Evolutionary conservation across 345 rosid genomes (phyloP), one percentile per base, ranked within the genome.

Genomic region (Rubroshorea leprosula): DNA sequence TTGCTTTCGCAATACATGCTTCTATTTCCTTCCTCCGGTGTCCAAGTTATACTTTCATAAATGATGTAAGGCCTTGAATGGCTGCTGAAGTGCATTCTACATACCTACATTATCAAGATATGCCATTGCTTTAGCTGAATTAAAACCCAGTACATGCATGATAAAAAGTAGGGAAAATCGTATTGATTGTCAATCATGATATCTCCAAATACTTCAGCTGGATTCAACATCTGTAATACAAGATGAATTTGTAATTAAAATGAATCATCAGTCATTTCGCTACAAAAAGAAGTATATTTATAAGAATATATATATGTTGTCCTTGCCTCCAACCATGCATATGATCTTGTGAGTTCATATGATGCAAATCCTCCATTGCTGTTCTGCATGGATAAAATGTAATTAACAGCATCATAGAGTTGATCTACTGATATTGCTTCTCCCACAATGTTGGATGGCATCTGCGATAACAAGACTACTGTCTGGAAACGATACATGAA

Each of bases 71-170:
- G 6, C 78, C 82, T 67, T 85, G 86, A 62, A 85, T 83, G 50
- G 74, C 93, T 5, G 93, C 76, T 7, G 90, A 85, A 0, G 93
- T 89, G 80, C 96, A 89, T 49, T 89, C 96, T 56, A 83, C 90
- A 13, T 81, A 85, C 67, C 93, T 85, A 25, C 0, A 20, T 23
- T 23, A 27, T 47, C 39, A 41, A 19, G 16, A 6, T 51, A 35
- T 35, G 23, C 8, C 31, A 8, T 27, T 3, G 4, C 31, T 3
- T 27, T 3, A 4, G 31, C 4, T 3, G 8, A 27, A 27, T 27
- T 27, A 27, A 27, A 3, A 27, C 4, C 4, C 8, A 27, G 31
- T 27, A 27, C 4, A 3, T 27, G 8, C 4, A 27, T 27, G 4
- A 8, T 3, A 27, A 3, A 8, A 8, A 27, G 45, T n/a, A 39